Evolutionary conservation across 176 grass and related monocot species (phyloP).

Genomic region (Carex cristatella): DNA sequence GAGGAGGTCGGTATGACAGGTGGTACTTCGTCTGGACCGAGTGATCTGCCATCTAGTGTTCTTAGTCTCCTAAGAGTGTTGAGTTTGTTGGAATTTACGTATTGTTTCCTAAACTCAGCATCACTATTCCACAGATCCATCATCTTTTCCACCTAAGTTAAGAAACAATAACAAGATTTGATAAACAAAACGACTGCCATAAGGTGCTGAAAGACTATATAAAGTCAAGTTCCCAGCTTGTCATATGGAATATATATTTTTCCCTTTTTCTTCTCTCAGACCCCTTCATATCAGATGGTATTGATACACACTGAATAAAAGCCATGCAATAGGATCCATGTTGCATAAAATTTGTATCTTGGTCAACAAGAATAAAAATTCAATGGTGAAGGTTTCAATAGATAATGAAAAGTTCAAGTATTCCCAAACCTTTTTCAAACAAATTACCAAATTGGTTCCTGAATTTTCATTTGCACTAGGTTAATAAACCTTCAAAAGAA

Average conservation of each 20-base stretch:
- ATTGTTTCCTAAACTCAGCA: conserved; percentile 65
- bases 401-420: not conserved
- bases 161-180: conserved; percentile 7
- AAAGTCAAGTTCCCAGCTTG: not conserved
- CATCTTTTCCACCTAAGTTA: conserved; percentile 50
- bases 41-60: conserved; percentile 73
- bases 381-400: not conserved
- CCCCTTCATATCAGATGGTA: not conserved
- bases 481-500: conserved; percentile 3
- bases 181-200: not conserved
- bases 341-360: not conserved
- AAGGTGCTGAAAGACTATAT: not conserved
- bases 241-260: not conserved
- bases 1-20: conserved; percentile 42
- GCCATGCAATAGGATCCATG: not conserved
- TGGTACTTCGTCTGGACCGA: conserved; percentile 68
- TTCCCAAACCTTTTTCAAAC: not conserved
- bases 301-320: not conserved
- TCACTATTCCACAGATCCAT: conserved; percentile 69
- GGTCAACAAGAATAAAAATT: not conserved
- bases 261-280: not conserved
- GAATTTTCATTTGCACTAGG: not conserved
- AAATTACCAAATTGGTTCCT: not conserved
- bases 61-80: conserved; percentile 72
- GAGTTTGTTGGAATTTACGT: conserved; percentile 60